Conservation (phyloP, 164 flowering plant genomes). For the Kalanchoe fedtschenkoi region DNA sequence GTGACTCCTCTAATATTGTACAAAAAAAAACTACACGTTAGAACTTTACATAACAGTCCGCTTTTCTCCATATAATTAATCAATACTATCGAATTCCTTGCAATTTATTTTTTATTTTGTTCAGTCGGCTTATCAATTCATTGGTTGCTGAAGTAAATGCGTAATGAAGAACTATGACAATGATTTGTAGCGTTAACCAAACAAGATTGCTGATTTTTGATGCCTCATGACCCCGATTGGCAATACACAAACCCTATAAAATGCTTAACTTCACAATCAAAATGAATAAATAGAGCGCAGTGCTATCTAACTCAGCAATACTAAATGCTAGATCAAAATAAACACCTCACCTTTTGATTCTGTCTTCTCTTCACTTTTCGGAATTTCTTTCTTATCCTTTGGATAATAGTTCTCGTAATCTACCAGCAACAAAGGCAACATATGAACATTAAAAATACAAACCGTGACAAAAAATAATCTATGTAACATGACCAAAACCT, state of each 20-base stretch:
- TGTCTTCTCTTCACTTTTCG: conserved; percentile 55
- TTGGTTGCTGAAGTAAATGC: too few species aligned
- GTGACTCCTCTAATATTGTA: conserved; percentile 2
- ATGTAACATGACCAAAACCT: neutral
- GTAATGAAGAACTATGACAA: too few species aligned
- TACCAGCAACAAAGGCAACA: conserved; percentile 11
- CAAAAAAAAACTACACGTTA: neutral
- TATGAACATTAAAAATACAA: neutral
- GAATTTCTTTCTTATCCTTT: conserved; percentile 63
- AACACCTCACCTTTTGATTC: conserved; percentile 51
- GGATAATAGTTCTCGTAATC: conserved; percentile 81
- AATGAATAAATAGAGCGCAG: neutral
- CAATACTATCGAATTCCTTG: too few species aligned
- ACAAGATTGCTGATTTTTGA: too few species aligned
- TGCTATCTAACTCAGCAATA: neutral
- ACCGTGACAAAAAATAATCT: neutral
- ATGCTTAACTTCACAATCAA: neutral
- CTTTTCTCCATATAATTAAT: neutral
- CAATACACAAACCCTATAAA: too few species aligned
- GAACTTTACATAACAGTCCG: neutral
- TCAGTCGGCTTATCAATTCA: too few species aligned
- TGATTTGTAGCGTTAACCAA: too few species aligned
- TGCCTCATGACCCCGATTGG: too few species aligned
- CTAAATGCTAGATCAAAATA: neutral
- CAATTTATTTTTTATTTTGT: too few species aligned